Conservation (phyloP, 73 alveolate genomes). For the Symbiodinium natans region DNA sequence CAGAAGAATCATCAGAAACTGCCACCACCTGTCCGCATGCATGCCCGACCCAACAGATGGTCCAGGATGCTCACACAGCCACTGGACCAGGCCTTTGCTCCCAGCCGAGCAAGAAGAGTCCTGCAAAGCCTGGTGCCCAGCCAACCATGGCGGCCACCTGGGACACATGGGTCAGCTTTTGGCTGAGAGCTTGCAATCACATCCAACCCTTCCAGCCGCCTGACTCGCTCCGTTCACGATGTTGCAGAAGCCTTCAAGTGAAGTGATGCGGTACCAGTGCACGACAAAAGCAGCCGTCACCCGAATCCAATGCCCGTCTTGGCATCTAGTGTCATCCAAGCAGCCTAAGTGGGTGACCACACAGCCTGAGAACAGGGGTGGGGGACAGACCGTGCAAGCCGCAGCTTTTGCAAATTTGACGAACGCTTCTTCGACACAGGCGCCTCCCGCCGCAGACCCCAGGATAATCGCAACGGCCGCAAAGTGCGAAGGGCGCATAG, state of each 20-base stretch:
- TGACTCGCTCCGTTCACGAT: conserved; percentile 89
- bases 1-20: conserved; percentile 26
- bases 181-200: neutral
- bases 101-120: conserved; percentile 54
- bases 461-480: neutral
- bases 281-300: no score
- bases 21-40: neutral
- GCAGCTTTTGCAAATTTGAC: no score
- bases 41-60: neutral
- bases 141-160: conserved; percentile 93
- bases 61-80: neutral
- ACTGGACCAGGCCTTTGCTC: neutral
- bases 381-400: no score
- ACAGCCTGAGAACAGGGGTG: neutral
- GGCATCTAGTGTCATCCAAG: no score
- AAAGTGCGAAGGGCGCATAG: neutral
- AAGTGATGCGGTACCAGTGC: no score
- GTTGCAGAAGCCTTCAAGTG: conserved; percentile 59
- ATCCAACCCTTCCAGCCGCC: neutral
- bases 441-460: conserved; percentile 8
- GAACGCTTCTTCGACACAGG: no score
- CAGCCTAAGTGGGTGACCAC: conserved; percentile 5
- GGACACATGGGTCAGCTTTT: neutral
- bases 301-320: no score
- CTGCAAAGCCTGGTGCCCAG: conserved; percentile 92